Percentiles rank a stretch among this genome's conserved stretches.
Evolutionary conservation across 1,139 yeast genomes (phyloP).

Genomic region (Sugiyamaella novakii): DNA sequence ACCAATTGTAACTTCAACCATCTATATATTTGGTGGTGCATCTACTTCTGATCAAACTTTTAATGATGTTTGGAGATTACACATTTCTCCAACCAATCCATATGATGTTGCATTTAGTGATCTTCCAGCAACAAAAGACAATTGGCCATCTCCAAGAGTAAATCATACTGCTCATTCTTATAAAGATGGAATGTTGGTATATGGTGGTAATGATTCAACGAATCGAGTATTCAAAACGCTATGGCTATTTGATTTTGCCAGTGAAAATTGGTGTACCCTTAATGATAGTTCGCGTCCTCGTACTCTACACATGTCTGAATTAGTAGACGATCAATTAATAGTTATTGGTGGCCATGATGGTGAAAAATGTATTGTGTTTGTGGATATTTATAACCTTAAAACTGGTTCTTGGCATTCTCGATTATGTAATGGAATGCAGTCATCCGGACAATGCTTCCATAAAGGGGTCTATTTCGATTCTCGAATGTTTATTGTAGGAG

Average conservation of each 20-base stretch:
- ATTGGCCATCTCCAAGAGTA: conserved; percentile 33
- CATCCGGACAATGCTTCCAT: conserved; percentile 32
- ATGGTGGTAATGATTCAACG: conserved; percentile 29
- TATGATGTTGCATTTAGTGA: conserved; percentile 24
- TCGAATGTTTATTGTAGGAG: conserved; percentile 30
- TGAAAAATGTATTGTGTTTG: conserved; percentile 23
- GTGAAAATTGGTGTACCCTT: conserved; percentile 27
- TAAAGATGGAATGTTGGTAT: conserved; percentile 28
- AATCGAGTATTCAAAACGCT: conserved; percentile 28
- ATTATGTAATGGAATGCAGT: conserved; percentile 28
- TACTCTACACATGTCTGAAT: conserved; percentile 28
- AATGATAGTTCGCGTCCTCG: conserved; percentile 23
- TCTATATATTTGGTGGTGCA: conserved; percentile 35
- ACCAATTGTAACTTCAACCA: conserved; percentile 5
- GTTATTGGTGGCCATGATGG: conserved; percentile 35
- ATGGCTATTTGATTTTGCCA: conserved; percentile 30
- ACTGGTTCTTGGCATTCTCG: conserved; percentile 29
- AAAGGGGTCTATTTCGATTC: conserved; percentile 30
- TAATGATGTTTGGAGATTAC: conserved; percentile 33
- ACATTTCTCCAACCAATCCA: conserved; percentile 21
- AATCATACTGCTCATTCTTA: conserved; percentile 32
- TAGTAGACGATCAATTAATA: conserved; percentile 29
- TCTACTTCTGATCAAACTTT: conserved; percentile 21
- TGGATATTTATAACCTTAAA: conserved; percentile 27
- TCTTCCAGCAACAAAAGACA: conserved; percentile 26